These are phyloP conservation scores for Amanita rimosa DNA, from an alignment of 768 basidiomycete genomes.

Conservation along the genomic window DNA sequence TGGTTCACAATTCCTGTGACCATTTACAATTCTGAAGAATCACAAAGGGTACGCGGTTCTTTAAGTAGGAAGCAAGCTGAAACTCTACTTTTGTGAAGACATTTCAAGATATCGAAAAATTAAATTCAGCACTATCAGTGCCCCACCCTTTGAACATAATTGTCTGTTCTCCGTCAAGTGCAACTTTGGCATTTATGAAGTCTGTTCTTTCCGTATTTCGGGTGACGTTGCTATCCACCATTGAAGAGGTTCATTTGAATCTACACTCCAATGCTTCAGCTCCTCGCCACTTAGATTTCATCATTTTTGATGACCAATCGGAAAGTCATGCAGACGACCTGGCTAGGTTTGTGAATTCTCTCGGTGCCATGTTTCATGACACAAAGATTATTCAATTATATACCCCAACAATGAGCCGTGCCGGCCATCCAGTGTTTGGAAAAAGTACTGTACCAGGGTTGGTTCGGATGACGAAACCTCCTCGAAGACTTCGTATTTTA, in stretches of 20 bases:
- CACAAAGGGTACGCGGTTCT: conserved; percentile 32
- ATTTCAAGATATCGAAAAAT: conserved; percentile 30
- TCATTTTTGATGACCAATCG: conserved; percentile 58
- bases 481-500: conserved; percentile 45
- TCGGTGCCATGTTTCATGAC: conserved; percentile 28
- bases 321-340: conserved; percentile 48
- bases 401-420: conserved; percentile 54
- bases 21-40: conserved; percentile 42
- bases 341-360: conserved; percentile 33
- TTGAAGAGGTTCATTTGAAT: conserved; percentile 33
- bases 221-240: conserved; percentile 29
- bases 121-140: conserved; percentile 34
- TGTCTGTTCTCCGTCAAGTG: conserved; percentile 46
- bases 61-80: conserved; percentile 2
- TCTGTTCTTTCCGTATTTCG: conserved; percentile 47
- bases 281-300: conserved; percentile 40
- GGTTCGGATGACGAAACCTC: conserved; percentile 62
- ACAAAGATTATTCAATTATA: conserved; percentile 64
- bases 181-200: conserved; percentile 42
- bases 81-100: conserved; percentile 21
- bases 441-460: conserved; percentile 42
- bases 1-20: conserved; percentile 68
- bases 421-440: conserved; percentile 39
- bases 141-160: conserved; percentile 38
- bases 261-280: conserved; percentile 21